Percentiles rank a stretch among this genome's conserved stretches.
Conservation (phyloP, 345 rosid species). For the Aquilaria yunnanensis region DNA sequence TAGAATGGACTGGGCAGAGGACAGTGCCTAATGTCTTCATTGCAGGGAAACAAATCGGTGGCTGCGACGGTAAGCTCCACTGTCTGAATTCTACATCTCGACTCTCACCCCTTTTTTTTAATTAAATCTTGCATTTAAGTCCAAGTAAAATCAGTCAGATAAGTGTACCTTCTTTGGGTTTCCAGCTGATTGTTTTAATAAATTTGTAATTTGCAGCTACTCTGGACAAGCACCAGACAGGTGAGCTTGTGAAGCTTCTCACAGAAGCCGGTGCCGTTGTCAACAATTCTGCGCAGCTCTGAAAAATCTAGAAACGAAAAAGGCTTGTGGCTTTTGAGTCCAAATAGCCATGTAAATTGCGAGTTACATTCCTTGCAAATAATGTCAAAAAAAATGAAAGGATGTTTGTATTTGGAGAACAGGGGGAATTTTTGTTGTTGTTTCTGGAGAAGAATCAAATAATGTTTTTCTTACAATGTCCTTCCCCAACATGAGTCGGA, state of each 20-base stretch:
- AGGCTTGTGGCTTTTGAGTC: neutral
- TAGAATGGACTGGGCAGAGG: constrained; percentile 54
- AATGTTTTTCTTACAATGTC: too few species aligned
- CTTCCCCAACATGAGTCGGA: too few species aligned
- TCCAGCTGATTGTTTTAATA: neutral
- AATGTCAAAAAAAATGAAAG: too few species aligned
- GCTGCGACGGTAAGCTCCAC: constrained; percentile 50
- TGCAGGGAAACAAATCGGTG: constrained; percentile 59
- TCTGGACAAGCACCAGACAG: constrained; percentile 40
- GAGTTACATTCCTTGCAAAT: neutral
- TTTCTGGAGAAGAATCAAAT: too few species aligned
- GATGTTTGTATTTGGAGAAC: too few species aligned
- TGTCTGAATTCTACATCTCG: neutral
- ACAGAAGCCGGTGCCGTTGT: constrained; percentile 50
- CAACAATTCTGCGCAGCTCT: constrained; percentile 27
- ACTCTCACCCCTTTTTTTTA: neutral
- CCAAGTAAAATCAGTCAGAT: neutral
- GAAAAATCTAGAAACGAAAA: neutral
- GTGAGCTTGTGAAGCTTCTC: constrained; percentile 51
- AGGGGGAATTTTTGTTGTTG: too few species aligned
- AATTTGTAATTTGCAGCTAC: constrained; percentile 41
- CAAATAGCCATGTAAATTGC: neutral
- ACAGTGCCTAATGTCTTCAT: constrained; percentile 69
- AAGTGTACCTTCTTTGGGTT: neutral
- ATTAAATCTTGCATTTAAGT: neutral